Base-by-base conservation (phyloP, 257 asterid genomes). In the Henckelia pumila region DNA sequence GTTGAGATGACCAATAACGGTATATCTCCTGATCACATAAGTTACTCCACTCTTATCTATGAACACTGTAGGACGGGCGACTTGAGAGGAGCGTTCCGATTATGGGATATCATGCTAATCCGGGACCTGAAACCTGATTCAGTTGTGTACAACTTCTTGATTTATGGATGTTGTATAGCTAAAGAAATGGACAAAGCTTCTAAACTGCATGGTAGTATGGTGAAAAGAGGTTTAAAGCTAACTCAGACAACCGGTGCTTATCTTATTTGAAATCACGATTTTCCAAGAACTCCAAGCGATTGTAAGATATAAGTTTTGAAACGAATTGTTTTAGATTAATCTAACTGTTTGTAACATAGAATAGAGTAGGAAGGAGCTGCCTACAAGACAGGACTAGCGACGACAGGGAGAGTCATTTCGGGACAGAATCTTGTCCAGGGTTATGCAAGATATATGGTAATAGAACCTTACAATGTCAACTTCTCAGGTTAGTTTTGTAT, bases 71-170 rank as follows among this genome's bases (percentile, higher is more conserved):
- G 83, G 67, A 84, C 67, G 72, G 89, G 96, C 62, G 81, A 90
- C 73, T 83, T 90, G 77, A 71, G 57, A 57, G 89, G 59, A 66
- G 97, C 96, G 22, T 78, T 79, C 50, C 66, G 72, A 63, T 64
- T 86, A 63, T 93, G 96, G 99, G 89, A 85, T 37, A 59, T 86
- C 44, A 93, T 93, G 97, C 68, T 84, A 20, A 64, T 64, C 28
- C 71, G 63, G 64, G 91, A 83, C 69, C 53, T 89, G 66, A 75
- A 84, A 80, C 97, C 96, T 47, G 99, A 93, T 68, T 78, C 68
- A 11, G 81, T 93, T 67, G 96, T 89, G n/a, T 90, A 84, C 75
- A 82, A 90, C 67, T 78, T 84, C 70, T 59, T 93, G 80, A 82
- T 88, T 76, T 76, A 84, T 70, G 73, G 89, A 11, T 93, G 95